A percentile compares a stretch with the other conserved stretches of the same genome.
These are phyloP conservation scores for Rubus idaeus DNA, from an alignment of 306 rosid genomes.

Conservation along the genomic window DNA sequence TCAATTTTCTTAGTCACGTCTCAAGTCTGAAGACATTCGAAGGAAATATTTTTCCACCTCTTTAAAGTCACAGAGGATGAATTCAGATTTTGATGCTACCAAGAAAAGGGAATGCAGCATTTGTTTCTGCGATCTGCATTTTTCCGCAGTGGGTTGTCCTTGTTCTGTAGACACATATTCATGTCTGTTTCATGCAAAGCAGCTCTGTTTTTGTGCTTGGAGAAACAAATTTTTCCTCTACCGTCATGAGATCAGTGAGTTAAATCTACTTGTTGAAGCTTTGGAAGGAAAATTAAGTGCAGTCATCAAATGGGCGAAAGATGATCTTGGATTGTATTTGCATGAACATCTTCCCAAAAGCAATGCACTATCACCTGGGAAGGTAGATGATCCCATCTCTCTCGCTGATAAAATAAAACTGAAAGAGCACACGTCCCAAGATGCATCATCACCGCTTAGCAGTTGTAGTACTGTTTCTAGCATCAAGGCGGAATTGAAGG, in stretches of 20 bases:
- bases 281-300: slow-evolving; percentile 69
- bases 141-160: slow-evolving; percentile 69
- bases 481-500: slow-evolving; percentile 36
- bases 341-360: slow-evolving; percentile 32
- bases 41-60: slow-evolving; percentile 63
- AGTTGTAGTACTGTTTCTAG: slow-evolving; percentile 6
- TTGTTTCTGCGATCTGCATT: slow-evolving; percentile 68
- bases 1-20: slow-evolving; percentile 48
- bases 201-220: slow-evolving; percentile 82
- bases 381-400: slow-evolving; percentile 6
- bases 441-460: not conserved
- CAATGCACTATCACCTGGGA: slow-evolving; percentile 26
- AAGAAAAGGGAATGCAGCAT: slow-evolving; percentile 69
- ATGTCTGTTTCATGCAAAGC: slow-evolving; percentile 75
- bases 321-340: slow-evolving; percentile 57
- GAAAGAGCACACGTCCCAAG: slow-evolving; percentile 23
- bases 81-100: slow-evolving; percentile 39
- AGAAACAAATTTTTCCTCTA: slow-evolving; percentile 43
- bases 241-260: slow-evolving; percentile 59
- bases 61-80: slow-evolving; percentile 47
- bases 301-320: slow-evolving; percentile 70
- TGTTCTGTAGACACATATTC: slow-evolving; percentile 68
- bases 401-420: slow-evolving; percentile 6
- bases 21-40: slow-evolving; percentile 49
- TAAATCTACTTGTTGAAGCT: slow-evolving; percentile 72